Evolutionary conservation across 441 rosid genomes (phyloP), one percentile per base, ranked within the genome.

Genomic region (Populus hybrid): DNA sequence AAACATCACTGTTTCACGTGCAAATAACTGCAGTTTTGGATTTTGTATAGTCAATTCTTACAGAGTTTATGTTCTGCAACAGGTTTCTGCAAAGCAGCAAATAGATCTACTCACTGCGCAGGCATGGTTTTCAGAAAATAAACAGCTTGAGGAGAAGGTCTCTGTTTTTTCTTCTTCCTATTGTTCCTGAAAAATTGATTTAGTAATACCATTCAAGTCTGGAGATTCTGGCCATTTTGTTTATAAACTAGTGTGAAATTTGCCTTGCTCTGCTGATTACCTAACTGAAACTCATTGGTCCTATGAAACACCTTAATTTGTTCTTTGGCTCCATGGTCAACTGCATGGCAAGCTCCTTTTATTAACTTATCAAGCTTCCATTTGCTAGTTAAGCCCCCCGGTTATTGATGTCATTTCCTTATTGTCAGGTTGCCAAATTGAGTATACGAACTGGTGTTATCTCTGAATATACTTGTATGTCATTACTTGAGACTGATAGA

Each of bases 61-160:
- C 14, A 10, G 14, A 42, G 20, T 30, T 24, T 70, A 30, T 35
- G 66, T 76, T 74, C 38, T 81, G 18, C 18, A 10, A 71, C 84
- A 97, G 99, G 78, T 92, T 26, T 84, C 78, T 78, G 95, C 97
- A 42, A 92, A 88, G 86, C 91, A 89, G 75, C 90, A 87, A 81
- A 92, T 94, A 40, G 97, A 91, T 77, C 70, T 89, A 77, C 94
- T 91, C 71, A 93, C 98, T 81, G 92, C 95, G 75, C 90, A 90
- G 84, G 94, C 97, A 74, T 97, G 99, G 99, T 87, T 89, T 84
- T 86, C 93, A 18, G 91, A 91, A 83, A 88, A 90, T 82, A 89
- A 88, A 79, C 87, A 82, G 80, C 88, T 93, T 1, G 87, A 84
- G 82, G 95, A 91, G 79, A 90, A 92, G 99, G 99, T 94, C 80